Conservation (phyloP, 805 yeast genomes). For the Ogataea neopini region DNA sequence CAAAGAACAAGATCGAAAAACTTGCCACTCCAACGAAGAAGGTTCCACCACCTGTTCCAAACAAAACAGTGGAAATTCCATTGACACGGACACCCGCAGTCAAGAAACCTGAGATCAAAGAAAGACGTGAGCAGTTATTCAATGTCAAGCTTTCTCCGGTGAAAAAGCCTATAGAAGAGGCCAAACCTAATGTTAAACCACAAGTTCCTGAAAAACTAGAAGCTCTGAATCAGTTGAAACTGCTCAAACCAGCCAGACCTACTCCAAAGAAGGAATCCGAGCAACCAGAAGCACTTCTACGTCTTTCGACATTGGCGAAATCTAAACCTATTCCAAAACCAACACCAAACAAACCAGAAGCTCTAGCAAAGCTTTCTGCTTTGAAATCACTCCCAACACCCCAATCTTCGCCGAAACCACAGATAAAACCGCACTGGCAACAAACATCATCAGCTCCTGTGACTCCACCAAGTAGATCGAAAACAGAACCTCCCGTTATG, state of each 20-base stretch:
- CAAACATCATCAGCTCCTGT: background rate
- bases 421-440: too few relatives aligned
- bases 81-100: too few relatives aligned
- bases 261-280: conserved; percentile 12
- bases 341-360: conserved; percentile 31
- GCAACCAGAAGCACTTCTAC: conserved; percentile 33
- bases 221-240: conserved; percentile 15
- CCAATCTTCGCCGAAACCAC: background rate
- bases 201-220: conserved; percentile 15
- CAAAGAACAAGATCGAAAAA: background rate
- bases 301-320: conserved; percentile 20
- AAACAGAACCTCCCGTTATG: conserved; percentile 10
- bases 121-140: conserved; percentile 2
- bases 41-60: conserved; percentile 6
- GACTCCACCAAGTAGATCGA: conserved; percentile 7
- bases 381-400: conserved; percentile 5
- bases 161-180: conserved; percentile 6
- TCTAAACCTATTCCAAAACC: conserved; percentile 21
- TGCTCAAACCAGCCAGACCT: conserved; percentile 23
- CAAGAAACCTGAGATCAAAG: conserved; percentile 1
- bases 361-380: conserved; percentile 17
- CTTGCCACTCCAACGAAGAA: background rate
- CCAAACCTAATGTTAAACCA: background rate
- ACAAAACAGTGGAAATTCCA: background rate
- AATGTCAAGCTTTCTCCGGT: conserved; percentile 15